Evolutionary conservation across 768 basidiomycete genomes (phyloP).

Genomic region (Panus rudis): DNA sequence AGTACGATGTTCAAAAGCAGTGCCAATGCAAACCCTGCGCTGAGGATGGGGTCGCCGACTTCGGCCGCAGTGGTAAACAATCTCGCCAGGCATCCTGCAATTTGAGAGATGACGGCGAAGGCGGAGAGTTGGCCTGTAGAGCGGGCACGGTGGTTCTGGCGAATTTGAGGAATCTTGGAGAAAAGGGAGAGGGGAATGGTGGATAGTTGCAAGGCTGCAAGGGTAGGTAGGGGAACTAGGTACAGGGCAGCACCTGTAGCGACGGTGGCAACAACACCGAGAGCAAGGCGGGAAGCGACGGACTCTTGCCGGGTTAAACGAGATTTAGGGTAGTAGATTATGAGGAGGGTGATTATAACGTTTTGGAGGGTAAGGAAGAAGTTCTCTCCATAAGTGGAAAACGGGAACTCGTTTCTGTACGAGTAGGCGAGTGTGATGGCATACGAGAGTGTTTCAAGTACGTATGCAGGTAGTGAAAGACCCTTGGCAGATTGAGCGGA

Average conservation of each 20-base stretch:
- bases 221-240: conserved; percentile 35
- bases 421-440: conserved; percentile 88
- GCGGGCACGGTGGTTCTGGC: conserved; percentile 62
- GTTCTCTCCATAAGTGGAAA: conserved; percentile 98
- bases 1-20: conserved; percentile 79
- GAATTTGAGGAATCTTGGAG: conserved; percentile 92
- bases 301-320: conserved; percentile 16
- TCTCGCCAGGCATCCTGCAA: conserved; percentile 84
- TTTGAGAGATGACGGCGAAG: conserved; percentile 84
- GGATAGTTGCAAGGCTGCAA: conserved; percentile 71
- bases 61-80: conserved; percentile 92
- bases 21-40: conserved; percentile 79
- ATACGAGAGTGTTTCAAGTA: conserved; percentile 87
- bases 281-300: conserved; percentile 20
- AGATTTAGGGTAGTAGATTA: conserved; percentile 51
- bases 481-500: conserved; percentile 75
- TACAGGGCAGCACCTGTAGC: conserved; percentile 36
- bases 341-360: conserved; percentile 80
- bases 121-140: conserved; percentile 93
- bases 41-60: conserved; percentile 73
- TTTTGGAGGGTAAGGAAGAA: conserved; percentile 89
- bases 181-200: conserved; percentile 89
- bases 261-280: conserved; percentile 25
- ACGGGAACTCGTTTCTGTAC: conserved; percentile 78
- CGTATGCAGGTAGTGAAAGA: conserved; percentile 77